These are phyloP conservation scores for Elsinoe arachidis DNA, from an alignment of 2,329 filamentous ascomycete species.

Conservation along the genomic window DNA sequence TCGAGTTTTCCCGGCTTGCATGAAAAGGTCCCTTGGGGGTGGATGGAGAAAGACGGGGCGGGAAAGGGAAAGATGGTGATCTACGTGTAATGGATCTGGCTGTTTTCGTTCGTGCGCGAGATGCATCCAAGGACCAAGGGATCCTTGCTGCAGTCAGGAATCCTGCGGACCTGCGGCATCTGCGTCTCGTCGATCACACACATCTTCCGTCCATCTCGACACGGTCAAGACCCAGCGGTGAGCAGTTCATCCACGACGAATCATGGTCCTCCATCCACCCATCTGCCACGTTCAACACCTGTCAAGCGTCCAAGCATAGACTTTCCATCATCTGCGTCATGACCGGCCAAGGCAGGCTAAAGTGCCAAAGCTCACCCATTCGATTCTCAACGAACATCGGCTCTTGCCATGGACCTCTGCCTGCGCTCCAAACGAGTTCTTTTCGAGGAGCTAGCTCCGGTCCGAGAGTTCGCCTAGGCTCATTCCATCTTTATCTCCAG, in stretches of 20 bases:
- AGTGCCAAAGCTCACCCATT: conserved; percentile 5
- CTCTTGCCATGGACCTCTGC: background rate
- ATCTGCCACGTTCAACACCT: background rate
- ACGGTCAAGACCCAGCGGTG: background rate
- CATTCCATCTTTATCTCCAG: conserved; percentile 1
- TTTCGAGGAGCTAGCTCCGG: background rate
- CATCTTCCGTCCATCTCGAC: background rate
- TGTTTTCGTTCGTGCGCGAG: background rate
- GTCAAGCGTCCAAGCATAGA: background rate
- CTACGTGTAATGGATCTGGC: conserved; percentile 9
- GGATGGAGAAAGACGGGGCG: background rate
- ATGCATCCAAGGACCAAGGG: too few relatives aligned
- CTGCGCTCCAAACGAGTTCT: background rate
- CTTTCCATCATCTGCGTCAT: conserved; percentile 9
- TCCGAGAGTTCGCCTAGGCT: background rate
- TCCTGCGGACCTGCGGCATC: background rate
- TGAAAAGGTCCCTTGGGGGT: background rate
- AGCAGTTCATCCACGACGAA: background rate
- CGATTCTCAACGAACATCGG: conserved; percentile 11
- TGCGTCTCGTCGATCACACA: conserved; percentile 4
- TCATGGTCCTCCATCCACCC: background rate
- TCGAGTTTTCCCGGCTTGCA: background rate
- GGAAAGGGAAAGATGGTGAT: background rate
- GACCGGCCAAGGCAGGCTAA: conserved; percentile 11
- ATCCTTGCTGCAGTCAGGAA: too few relatives aligned